These are phyloP conservation scores for Phytophthora vignae DNA, from an alignment of 352 stramenopile species.

Conservation along the genomic window DNA sequence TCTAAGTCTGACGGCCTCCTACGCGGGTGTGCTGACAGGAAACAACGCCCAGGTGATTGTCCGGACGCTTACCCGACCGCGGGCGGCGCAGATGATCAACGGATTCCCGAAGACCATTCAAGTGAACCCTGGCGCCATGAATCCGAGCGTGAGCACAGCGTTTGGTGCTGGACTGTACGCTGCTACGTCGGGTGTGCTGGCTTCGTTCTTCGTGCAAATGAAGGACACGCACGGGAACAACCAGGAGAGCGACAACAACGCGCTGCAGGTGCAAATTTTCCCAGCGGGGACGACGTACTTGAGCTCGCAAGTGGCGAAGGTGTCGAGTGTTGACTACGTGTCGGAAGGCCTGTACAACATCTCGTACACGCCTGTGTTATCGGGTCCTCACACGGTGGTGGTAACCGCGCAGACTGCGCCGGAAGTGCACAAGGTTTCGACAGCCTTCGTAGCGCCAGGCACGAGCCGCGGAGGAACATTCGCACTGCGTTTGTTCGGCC, in stretches of 20 bases:
- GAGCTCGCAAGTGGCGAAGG: constrained; percentile 23
- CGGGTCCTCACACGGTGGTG: constrained; percentile 86
- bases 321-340: constrained; percentile 62
- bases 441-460: constrained; percentile 66
- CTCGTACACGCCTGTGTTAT: constrained; percentile 85
- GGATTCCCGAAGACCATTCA: constrained; percentile 76
- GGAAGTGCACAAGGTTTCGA: constrained; percentile 88
- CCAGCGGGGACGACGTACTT: constrained; percentile 45
- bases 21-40: constrained; percentile 68
- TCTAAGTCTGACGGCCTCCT: constrained; percentile 49
- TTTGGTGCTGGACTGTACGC: constrained; percentile 72
- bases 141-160: constrained; percentile 77
- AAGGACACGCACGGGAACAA: constrained; percentile 90
- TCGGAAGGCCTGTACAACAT: constrained; percentile 87
- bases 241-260: constrained; percentile 48
- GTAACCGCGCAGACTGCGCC: constrained; percentile 79
- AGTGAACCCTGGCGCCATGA: constrained; percentile 60
- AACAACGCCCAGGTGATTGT: constrained; percentile 66
- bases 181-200: constrained; percentile 54
- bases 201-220: constrained; percentile 78
- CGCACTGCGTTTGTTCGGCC: constrained; percentile 67
- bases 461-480: constrained; percentile 84
- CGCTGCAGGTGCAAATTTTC: constrained; percentile 57
- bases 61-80: constrained; percentile 43
- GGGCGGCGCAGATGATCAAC: constrained; percentile 44